Percentiles rank a stretch among this genome's conserved stretches.
Evolutionary conservation across 148 eudicot genomes (phyloP).

Genomic region (Vaccinium myrtillus): DNA sequence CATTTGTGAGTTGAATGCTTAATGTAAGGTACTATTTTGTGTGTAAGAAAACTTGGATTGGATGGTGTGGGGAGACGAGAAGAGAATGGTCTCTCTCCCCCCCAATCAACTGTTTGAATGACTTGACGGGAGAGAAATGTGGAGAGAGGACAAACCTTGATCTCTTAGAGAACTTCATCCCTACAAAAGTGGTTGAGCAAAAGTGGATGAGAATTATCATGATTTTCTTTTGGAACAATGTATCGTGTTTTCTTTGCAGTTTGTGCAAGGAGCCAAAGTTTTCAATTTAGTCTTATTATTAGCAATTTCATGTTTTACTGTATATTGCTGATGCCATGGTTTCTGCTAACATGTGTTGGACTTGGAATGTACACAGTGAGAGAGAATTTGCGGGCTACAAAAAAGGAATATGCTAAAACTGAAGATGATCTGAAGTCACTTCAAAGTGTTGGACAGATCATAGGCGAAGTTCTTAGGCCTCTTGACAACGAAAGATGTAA

Average conservation of each 20-base stretch:
- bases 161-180: background rate
- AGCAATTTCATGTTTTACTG: background rate
- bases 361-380: slow-evolving; percentile 48
- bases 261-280: background rate
- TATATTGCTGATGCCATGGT: background rate
- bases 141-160: background rate
- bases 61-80: background rate
- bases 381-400: slow-evolving; percentile 64
- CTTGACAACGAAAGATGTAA: slow-evolving; percentile 94
- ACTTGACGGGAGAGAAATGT: background rate
- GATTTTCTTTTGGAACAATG: background rate
- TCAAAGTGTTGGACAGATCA: slow-evolving; percentile 98
- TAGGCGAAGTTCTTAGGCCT: slow-evolving; percentile 98
- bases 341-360: background rate
- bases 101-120: too few relatives aligned
- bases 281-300: background rate
- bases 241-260: background rate
- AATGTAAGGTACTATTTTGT: background rate
- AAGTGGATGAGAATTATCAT: background rate
- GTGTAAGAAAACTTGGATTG: background rate
- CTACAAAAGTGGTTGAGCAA: background rate
- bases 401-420: slow-evolving; percentile 88
- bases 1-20: background rate
- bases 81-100: background rate
- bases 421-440: slow-evolving; percentile 98